phyloP scores from a whole-genome alignment of 2,329 filamentous ascomycete species.

The Penicillium concentricum region DNA sequence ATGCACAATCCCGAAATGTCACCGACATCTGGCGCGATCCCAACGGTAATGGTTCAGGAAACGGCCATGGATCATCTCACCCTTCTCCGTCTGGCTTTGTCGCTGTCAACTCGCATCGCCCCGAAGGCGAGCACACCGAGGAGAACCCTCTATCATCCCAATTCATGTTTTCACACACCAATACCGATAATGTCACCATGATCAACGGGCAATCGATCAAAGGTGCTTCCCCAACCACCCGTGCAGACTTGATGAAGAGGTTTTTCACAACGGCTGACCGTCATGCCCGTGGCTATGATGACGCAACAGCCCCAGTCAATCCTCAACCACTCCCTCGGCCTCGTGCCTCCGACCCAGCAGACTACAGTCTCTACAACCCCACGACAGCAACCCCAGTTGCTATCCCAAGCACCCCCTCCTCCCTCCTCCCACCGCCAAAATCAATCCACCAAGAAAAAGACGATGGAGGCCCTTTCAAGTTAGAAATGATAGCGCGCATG shows the following conservation, averaged over 20 bases:
- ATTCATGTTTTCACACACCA: slow-evolving; percentile 43
- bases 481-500: slow-evolving; percentile 70
- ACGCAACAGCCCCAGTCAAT: slow-evolving; percentile 24
- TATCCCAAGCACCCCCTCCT: slow-evolving; percentile 56
- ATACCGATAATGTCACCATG: slow-evolving; percentile 48
- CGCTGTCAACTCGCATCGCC: slow-evolving; percentile 56
- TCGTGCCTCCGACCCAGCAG: slow-evolving; percentile 35
- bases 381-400: slow-evolving; percentile 50
- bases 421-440: slow-evolving; percentile 51
- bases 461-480: slow-evolving; percentile 59
- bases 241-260: slow-evolving; percentile 61
- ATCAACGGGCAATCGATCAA: slow-evolving; percentile 51
- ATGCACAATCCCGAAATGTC: slow-evolving; percentile 32
- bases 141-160: slow-evolving; percentile 35
- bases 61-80: slow-evolving; percentile 27
- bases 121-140: slow-evolving; percentile 33
- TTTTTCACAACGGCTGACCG: slow-evolving; percentile 62
- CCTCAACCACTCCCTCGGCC: slow-evolving; percentile 32
- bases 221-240: slow-evolving; percentile 56
- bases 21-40: slow-evolving; percentile 41
- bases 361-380: slow-evolving; percentile 42
- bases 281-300: slow-evolving; percentile 42
- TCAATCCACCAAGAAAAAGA: slow-evolving; percentile 51
- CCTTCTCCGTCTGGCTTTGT: slow-evolving; percentile 56
- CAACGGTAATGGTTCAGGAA: slow-evolving; percentile 31